Evolutionary conservation across 1,139 yeast species (phyloP).

Genomic region (Hansenula anomala): DNA sequence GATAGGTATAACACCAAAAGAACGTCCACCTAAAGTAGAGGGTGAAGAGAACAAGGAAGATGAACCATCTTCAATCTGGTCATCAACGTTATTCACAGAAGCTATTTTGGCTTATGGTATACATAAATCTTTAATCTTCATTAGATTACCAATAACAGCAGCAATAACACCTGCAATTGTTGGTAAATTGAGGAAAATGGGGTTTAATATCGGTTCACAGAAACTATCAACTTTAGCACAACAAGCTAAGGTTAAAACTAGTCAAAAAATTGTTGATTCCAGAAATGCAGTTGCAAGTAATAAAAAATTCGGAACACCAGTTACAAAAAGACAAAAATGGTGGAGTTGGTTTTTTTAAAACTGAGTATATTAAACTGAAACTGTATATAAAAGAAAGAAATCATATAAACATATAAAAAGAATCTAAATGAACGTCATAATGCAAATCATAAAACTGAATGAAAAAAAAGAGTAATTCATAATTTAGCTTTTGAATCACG

Average conservation of each 20-base stretch:
- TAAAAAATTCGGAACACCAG: constrained; percentile 46
- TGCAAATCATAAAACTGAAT: too few species aligned
- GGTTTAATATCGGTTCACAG: constrained; percentile 65
- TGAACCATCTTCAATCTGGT: constrained; percentile 30
- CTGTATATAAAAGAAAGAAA: neutral
- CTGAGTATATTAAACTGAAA: neutral
- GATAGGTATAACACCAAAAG: constrained; percentile 39
- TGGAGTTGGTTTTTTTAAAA: constrained; percentile 50
- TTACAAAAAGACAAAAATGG: constrained; percentile 54
- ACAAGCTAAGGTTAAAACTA: constrained; percentile 16
- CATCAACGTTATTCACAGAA: constrained; percentile 56
- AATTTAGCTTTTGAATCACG: constrained; percentile 51
- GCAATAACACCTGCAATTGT: constrained; percentile 88
- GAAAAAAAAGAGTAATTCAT: neutral
- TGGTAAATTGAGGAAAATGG: constrained; percentile 61
- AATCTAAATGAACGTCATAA: too few species aligned
- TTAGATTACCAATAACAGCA: constrained; percentile 86
- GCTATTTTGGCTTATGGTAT: constrained; percentile 89
- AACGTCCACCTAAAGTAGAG: constrained; percentile 17
- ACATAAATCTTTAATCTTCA: constrained; percentile 76
- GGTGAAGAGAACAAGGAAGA: constrained; percentile 10
- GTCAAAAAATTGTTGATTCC: constrained; percentile 20
- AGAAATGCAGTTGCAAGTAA: constrained; percentile 22
- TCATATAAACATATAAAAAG: too few species aligned
- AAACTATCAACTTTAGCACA: constrained; percentile 16